Base-by-base conservation (phyloP, 2,329 filamentous ascomycete species). In the Cytospora schulzeri region DNA sequence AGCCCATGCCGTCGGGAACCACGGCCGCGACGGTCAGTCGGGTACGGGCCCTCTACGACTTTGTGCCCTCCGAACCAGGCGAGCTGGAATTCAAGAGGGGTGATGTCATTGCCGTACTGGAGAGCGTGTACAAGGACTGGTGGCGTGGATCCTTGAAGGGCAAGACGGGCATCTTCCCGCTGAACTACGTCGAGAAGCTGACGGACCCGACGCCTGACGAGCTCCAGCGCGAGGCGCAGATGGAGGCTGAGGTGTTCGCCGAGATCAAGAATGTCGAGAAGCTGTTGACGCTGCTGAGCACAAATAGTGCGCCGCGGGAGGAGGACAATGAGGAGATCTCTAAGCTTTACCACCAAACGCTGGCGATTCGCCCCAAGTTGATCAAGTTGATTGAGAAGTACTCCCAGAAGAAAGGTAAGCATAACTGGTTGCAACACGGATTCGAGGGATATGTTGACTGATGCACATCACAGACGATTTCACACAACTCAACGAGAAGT, bases 111-210 rank as follows among this genome's bases (percentile, higher is more conserved):
- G 94, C 95, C 1, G 95, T 99, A 19, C 83, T 99, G 50, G 95
- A 98, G 77, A 97, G 93, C 1, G 95, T 98, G 1, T 99, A 96
- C 80, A 99, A 98, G 78, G 95, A 99, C 77, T 99, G 95, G 95
- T 99, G 95, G 95, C 94, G 96, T 71, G 95, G 95, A 1, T 96
- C 93, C 51, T 81, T 99, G 65, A 88, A 93, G 74, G 95, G 95
- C 24, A 92, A 97, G 77, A 97, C 93, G 8, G 95, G 95, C 71
- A 99, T 99, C 69, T 99, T 99, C 77, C 95, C 95, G 8, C 85
- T 99, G 69, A 99, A 99, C 79, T 99, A 99, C 73, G 95, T 99
- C 19, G 95, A 99, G 80, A 99, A 99, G 78, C 82, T 99, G 68
- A 88, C 93, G 62, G 95, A 99, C 73, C 95, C 95, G 6, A 98